phyloP scores from a whole-genome alignment of 225 moss, liverwort and hornwort genomes.

The Polytrichum commune region DNA sequence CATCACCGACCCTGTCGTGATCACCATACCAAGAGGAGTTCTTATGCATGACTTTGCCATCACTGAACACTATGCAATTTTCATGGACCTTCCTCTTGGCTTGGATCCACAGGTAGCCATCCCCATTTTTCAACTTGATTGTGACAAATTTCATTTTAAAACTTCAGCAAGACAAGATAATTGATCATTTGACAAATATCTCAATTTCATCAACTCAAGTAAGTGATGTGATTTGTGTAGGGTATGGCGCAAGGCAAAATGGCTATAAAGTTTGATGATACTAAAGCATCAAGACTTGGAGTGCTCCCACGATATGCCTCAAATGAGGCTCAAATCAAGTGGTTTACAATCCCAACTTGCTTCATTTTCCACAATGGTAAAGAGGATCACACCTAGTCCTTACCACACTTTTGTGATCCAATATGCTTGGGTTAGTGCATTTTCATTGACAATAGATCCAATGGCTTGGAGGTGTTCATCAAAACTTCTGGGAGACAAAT shows the following conservation, averaged over 20 bases:
- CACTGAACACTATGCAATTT: conserved; percentile 74
- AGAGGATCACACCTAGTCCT: no score
- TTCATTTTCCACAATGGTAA: conserved; percentile 74
- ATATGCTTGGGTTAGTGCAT: no score
- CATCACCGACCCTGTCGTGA: conserved; percentile 52
- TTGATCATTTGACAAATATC: not conserved
- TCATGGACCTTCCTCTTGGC: conserved; percentile 51
- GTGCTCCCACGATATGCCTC: conserved; percentile 77
- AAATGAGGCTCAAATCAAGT: conserved; percentile 68
- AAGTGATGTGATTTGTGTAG: conserved; percentile 6
- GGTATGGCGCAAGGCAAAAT: conserved; percentile 38
- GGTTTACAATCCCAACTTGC: conserved; percentile 76
- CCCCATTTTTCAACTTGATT: not conserved
- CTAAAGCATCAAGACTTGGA: conserved; percentile 66
- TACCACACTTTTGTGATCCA: no score
- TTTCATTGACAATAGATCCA: no score
- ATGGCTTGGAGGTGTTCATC: no score
- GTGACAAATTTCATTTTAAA: not conserved
- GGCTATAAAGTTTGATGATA: conserved; percentile 47
- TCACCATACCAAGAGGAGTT: conserved; percentile 53
- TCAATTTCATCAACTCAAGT: not conserved
- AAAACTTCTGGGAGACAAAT: no score
- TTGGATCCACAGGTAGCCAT: conserved; percentile 38
- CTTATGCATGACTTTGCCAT: conserved; percentile 90
- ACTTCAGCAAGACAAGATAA: not conserved